These are phyloP conservation scores for Blastobotrys illinoisensis DNA, from an alignment of 1,139 yeast species.

Conservation along the genomic window DNA sequence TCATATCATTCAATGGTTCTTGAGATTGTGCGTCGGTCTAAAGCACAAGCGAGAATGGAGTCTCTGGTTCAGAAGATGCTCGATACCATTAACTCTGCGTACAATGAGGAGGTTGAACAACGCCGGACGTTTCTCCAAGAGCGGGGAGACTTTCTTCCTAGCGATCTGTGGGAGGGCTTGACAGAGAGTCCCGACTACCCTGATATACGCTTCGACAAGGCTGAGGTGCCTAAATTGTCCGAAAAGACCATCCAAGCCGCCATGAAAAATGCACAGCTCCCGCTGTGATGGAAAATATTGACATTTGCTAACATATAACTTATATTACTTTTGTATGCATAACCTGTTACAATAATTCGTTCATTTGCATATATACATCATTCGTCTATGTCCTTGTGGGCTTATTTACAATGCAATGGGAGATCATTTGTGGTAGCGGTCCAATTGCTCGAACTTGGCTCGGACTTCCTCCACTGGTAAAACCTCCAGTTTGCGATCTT, in stretches of 20 bases:
- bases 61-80: slow-evolving; percentile 39
- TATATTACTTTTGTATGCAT: neutral
- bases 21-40: slow-evolving; percentile 47
- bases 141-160: slow-evolving; percentile 51
- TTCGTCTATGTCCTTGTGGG: no score
- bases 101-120: slow-evolving; percentile 37
- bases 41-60: slow-evolving; percentile 38
- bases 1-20: slow-evolving; percentile 46
- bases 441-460: slow-evolving; percentile 24
- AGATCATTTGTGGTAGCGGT: slow-evolving; percentile 19
- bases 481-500: slow-evolving; percentile 40
- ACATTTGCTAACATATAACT: slow-evolving; percentile 2
- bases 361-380: neutral
- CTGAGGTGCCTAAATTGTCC: slow-evolving; percentile 18
- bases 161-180: slow-evolving; percentile 45
- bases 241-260: slow-evolving; percentile 11
- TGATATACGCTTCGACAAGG: slow-evolving; percentile 18
- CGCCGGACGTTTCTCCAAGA: slow-evolving; percentile 40
- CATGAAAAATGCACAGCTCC: slow-evolving; percentile 4
- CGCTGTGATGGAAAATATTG: neutral
- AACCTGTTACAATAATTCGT: slow-evolving; percentile 3
- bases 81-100: slow-evolving; percentile 33
- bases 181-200: slow-evolving; percentile 29
- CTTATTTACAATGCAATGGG: slow-evolving; percentile 4
- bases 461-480: slow-evolving; percentile 27